Evolutionary conservation across 192 early-diverging fungal genomes (phyloP).

Genomic region (Backusella sp.): DNA sequence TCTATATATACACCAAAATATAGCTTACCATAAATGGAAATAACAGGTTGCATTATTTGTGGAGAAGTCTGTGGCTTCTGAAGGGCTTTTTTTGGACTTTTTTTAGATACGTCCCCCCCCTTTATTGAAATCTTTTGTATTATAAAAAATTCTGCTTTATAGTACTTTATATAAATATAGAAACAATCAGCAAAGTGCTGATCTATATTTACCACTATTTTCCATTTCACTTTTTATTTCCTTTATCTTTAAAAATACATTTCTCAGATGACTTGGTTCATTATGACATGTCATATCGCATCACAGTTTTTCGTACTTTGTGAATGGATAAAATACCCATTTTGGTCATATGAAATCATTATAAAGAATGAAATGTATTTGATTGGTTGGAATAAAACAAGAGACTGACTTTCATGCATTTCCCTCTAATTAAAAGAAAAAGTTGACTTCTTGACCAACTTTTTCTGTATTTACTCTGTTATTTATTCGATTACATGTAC

Average conservation of each 20-base stretch:
- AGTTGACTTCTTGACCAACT: not conserved
- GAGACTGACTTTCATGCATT: not conserved
- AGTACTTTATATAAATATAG: not conserved
- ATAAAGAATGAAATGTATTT: not conserved
- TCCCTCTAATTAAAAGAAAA: not conserved
- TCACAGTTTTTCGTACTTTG: not conserved
- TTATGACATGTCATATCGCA: not conserved
- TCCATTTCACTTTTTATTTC: not conserved
- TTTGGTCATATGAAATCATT: constrained; percentile 2
- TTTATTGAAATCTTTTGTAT: not conserved
- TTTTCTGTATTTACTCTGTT: not conserved
- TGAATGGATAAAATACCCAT: not conserved
- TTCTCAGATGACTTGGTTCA: not conserved
- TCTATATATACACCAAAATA: not conserved
- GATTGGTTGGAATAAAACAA: not conserved
- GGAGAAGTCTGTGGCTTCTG: not conserved
- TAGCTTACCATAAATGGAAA: not conserved
- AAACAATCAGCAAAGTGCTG: not conserved
- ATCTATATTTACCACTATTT: not conserved
- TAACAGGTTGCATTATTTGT: not conserved
- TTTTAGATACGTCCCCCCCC: not conserved
- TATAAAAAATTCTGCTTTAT: not conserved
- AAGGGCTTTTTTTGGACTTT: not conserved
- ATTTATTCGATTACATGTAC: not conserved
- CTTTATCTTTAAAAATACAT: not conserved